Evolutionary conservation across 2,329 filamentous ascomycete species (phyloP), one percentile per base, ranked within the genome.

Genomic region (Calonectria pseudoturangicola): DNA sequence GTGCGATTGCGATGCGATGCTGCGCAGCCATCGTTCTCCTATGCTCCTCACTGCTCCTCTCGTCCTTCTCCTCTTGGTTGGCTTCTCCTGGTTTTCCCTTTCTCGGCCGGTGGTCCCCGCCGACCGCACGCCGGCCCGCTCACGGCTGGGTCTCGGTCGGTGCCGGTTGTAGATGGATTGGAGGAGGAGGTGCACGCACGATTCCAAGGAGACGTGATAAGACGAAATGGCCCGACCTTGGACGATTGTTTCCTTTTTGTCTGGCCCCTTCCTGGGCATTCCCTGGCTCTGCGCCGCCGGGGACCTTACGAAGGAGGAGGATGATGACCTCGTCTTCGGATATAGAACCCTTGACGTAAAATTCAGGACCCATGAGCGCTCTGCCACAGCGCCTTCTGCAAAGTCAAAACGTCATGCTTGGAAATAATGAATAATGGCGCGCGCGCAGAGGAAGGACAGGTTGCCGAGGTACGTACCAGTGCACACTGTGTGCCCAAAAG

Each of bases 331-430:
- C 30, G 33, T 58, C 39, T 51, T 51, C 63, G 45, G 30, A 66
- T 36, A 39, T 39, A 51, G 63, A 60, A 33, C 50, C 62, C 62
- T 66, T 51, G 41, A 51, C 21, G 21, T 21, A 21, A 21, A 21
- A 21, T 62, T 16, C 8, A 13, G 18, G 21, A 47, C 33, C 28
- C 60, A 15, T 66, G 36, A 50, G 28, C 25, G 28, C 25, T 58
- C 68, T 66, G 25, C 27, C 47, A 64, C 67, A 33, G 54, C 36
- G 28, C 43, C 10, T 21, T 30, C 45, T 10, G 62, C 62, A 51
- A 66, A 66, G 64, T 66, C 64, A 45, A 66, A 66, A 67, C 51
- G 65, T 67, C 65, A 67, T 58, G 51, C 65, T 67, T 60, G 51
- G 36, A 60, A 67, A 67, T 43, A 67, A 58, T 67, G 65, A 56